These are phyloP conservation scores for Lophiostoma macrostomum DNA, from an alignment of 495 filamentous ascomycete genomes.

Conservation along the genomic window DNA sequence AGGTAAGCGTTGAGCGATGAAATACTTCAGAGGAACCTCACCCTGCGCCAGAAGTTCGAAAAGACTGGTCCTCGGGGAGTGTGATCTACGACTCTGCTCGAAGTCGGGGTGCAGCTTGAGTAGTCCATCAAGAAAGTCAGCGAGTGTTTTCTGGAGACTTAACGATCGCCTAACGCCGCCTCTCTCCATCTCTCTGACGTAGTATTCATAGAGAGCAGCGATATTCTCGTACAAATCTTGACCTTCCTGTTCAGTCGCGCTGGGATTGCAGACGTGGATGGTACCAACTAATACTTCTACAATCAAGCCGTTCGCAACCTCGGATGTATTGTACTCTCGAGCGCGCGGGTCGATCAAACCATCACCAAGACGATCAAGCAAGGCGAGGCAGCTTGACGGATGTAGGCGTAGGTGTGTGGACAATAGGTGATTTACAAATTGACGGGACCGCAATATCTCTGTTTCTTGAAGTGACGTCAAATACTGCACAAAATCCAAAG, in stretches of 20 bases:
- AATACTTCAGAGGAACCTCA: conserved; percentile 71
- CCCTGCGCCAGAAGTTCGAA: conserved; percentile 66
- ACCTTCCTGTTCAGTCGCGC: conserved; percentile 43
- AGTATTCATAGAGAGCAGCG: conserved; percentile 75
- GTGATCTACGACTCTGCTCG: conserved; percentile 51
- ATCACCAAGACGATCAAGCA: conserved; percentile 55
- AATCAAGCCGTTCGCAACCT: conserved; percentile 67
- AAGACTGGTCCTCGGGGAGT: conserved; percentile 70
- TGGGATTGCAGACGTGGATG: conserved; percentile 59
- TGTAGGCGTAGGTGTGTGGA: conserved; percentile 4
- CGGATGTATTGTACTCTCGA: conserved; percentile 63
- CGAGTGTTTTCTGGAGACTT: conserved; percentile 62
- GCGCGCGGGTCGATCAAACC: conserved; percentile 50
- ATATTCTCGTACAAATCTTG: conserved; percentile 55
- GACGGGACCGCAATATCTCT: conserved; percentile 58
- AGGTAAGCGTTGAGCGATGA: conserved; percentile 64
- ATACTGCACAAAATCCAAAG: conserved; percentile 52
- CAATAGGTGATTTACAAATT: conserved; percentile 42
- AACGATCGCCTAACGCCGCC: conserved; percentile 60
- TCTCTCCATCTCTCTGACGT: conserved; percentile 61
- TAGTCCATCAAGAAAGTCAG: conserved; percentile 63
- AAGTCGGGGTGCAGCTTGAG: conserved; percentile 63
- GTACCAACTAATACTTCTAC: conserved; percentile 69
- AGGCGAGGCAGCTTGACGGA: conserved; percentile 13
- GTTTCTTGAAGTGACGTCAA: conserved; percentile 39